phyloP scores from a whole-genome alignment of 1,284 basidiomycete genomes.

The Rhodotorula sp. region DNA sequence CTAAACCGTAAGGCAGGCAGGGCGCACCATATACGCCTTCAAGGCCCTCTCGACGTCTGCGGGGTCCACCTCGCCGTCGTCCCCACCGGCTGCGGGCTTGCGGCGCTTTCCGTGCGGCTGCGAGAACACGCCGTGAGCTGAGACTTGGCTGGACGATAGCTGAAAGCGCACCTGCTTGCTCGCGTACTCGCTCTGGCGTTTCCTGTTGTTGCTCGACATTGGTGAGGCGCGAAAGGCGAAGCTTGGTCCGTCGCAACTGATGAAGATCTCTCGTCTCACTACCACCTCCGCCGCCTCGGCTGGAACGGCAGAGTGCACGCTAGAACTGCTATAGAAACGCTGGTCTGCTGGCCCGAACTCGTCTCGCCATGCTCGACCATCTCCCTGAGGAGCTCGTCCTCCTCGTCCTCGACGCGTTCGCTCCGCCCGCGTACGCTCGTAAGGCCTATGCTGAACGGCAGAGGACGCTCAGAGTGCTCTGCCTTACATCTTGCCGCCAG shows the following conservation, averaged over 20 bases:
- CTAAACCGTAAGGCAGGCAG: rapidly evolving
- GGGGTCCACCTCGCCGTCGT: neutral
- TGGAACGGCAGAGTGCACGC: too few species aligned
- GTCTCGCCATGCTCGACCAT: neutral
- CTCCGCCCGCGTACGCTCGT: too few species aligned
- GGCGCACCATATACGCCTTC: constrained; percentile 18
- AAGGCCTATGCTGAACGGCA: too few species aligned
- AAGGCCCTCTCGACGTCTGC: neutral
- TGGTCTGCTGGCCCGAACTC: neutral
- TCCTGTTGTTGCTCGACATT: neutral
- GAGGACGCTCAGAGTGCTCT: too few species aligned
- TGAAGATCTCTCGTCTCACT: neutral
- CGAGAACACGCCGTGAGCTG: neutral
- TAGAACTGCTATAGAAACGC: too few species aligned
- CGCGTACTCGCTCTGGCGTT: neutral
- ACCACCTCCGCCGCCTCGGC: neutral
- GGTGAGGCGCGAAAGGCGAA: neutral
- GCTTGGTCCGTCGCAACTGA: neutral
- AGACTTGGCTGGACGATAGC: too few species aligned
- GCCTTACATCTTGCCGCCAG: too few species aligned
- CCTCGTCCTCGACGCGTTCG: too few species aligned
- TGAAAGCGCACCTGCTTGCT: neutral
- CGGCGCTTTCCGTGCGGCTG: constrained; percentile 12
- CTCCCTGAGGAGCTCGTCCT: neutral
- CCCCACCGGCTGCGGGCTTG: neutral